Evolutionary conservation across 257 asterid genomes (phyloP).

Genomic region (Lycium ferocissimum): DNA sequence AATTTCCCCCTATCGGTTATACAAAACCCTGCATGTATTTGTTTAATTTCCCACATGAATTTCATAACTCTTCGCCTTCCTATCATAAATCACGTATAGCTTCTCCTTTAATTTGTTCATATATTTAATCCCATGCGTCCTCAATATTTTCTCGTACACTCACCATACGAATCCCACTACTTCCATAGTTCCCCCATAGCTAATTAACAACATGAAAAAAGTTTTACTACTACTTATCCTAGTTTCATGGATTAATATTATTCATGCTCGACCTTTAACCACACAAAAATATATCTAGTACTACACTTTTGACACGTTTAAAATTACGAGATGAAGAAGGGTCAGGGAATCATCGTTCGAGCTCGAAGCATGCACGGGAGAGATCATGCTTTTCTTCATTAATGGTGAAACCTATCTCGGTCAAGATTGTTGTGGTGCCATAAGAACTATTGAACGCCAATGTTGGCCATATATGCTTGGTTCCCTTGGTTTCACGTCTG

Average conservation of each 20-base stretch:
- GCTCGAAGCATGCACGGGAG: slow-evolving; percentile 68
- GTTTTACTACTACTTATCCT: slow-evolving; percentile 3
- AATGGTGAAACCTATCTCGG: slow-evolving; percentile 78
- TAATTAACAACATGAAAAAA: neutral
- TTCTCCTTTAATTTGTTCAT: neutral
- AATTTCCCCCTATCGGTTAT: neutral
- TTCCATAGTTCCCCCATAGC: neutral
- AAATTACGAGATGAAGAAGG: slow-evolving; percentile 46
- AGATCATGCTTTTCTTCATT: slow-evolving; percentile 66
- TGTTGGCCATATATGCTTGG: slow-evolving; percentile 78
- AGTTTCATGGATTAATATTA: neutral
- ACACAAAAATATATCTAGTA: neutral
- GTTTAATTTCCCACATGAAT: neutral
- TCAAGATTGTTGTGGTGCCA: slow-evolving; percentile 66
- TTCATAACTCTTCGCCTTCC: slow-evolving; percentile 17
- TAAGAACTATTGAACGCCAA: slow-evolving; percentile 55
- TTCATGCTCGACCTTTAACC: slow-evolving; percentile 1
- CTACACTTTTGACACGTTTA: slow-evolving; percentile 33
- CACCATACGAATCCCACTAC: neutral
- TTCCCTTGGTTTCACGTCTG: slow-evolving; percentile 61
- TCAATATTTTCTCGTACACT: neutral
- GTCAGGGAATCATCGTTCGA: slow-evolving; percentile 57
- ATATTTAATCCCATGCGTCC: neutral
- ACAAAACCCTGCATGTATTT: neutral
- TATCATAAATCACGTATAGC: neutral